These are phyloP conservation scores for Suillus occidentalis DNA, from an alignment of 768 basidiomycete species.

Conservation along the genomic window DNA sequence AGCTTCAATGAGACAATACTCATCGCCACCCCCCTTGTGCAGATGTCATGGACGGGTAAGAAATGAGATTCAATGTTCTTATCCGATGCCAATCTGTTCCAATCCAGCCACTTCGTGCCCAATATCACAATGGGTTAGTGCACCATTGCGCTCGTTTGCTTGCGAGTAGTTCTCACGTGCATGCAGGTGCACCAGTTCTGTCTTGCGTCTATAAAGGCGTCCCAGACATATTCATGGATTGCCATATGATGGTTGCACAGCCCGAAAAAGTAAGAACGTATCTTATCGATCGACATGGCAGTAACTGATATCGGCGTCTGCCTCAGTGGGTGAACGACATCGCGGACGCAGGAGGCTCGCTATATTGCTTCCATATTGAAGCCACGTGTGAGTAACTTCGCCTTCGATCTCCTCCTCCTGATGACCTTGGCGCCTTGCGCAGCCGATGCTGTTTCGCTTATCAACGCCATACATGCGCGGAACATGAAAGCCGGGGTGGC, in stretches of 20 bases:
- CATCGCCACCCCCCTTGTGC: slow-evolving; percentile 4
- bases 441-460: slow-evolving; percentile 77
- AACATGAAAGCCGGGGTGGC: slow-evolving; percentile 95
- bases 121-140: slow-evolving; percentile 94
- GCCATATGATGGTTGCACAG: slow-evolving; percentile 99
- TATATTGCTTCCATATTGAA: slow-evolving; percentile 97
- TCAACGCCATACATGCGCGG: slow-evolving; percentile 75
- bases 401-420: not conserved
- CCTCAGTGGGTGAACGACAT: slow-evolving; percentile 93
- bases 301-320: not conserved
- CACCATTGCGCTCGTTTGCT: slow-evolving; percentile 1
- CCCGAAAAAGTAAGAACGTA: slow-evolving; percentile 70
- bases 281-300: not conserved
- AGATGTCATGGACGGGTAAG: slow-evolving; percentile 99
- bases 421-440: slow-evolving; percentile 16
- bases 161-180: slow-evolving; percentile 13
- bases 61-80: slow-evolving; percentile 11
- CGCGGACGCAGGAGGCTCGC: slow-evolving; percentile 90
- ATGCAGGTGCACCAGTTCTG: slow-evolving; percentile 81
- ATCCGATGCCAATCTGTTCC: slow-evolving; percentile 12
- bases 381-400: slow-evolving; percentile 66
- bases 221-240: slow-evolving; percentile 98
- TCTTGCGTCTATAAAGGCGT: slow-evolving; percentile 82
- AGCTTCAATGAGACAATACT: slow-evolving; percentile 16
- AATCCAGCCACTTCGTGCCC: slow-evolving; percentile 88